Conservation (phyloP, 768 basidiomycete genomes). For the Naganishia kalamii region DNA sequence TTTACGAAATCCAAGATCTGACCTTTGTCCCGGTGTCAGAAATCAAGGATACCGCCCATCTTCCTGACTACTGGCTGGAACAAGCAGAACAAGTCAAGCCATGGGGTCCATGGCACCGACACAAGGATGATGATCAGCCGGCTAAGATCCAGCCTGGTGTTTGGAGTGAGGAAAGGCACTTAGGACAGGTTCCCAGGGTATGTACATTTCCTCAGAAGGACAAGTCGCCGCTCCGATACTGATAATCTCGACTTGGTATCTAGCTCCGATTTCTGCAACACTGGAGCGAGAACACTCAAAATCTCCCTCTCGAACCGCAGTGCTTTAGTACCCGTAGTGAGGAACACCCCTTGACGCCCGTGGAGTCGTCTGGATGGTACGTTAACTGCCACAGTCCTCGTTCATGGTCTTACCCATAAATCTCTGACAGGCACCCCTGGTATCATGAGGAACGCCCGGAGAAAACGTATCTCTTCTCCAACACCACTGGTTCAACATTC, state of each 20-base stretch:
- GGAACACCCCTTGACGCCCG: conserved; percentile 15
- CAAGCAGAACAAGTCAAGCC: conserved; percentile 18
- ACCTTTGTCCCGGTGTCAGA: neutral
- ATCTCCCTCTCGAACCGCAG: conserved; percentile 24
- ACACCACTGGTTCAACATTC: conserved; percentile 31
- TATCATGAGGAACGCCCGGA: conserved; percentile 38
- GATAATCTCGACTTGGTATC: neutral
- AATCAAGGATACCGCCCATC: neutral
- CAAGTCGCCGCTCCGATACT: neutral
- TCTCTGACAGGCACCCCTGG: conserved; percentile 31
- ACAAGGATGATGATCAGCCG: conserved; percentile 15
- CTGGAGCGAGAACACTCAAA: conserved; percentile 14
- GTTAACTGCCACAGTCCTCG: neutral
- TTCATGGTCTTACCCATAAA: neutral
- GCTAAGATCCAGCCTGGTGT: conserved; percentile 1
- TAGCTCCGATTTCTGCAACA: conserved; percentile 24
- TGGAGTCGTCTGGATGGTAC: conserved; percentile 12
- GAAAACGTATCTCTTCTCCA: conserved; percentile 41
- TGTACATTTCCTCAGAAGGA: neutral
- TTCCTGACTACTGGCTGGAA: conserved; percentile 8
- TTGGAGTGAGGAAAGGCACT: conserved; percentile 16
- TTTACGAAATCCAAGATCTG: neutral
- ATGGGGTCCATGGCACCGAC: conserved; percentile 21
- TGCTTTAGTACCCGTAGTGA: conserved; percentile 24
- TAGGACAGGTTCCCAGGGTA: conserved; percentile 22